Percentiles rank a stretch among this genome's conserved stretches.
phyloP scores from a whole-genome alignment of 345 rosid species.

The Kernera saxatilis region DNA sequence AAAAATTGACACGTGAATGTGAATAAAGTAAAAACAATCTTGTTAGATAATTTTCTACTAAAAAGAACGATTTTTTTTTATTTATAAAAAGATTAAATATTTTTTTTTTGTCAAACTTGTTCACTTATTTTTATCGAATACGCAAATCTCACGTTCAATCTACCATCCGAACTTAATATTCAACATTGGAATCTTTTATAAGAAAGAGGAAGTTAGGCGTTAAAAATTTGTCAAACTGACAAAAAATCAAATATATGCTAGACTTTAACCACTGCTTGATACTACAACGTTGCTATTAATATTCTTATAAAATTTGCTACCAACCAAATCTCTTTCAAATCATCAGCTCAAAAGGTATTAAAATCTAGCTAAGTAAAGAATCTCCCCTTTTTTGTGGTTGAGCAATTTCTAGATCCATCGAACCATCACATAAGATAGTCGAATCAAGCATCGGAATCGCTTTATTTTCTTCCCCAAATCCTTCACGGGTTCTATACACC shows the following conservation, averaged over 20 bases:
- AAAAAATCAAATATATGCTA: neutral
- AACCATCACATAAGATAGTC: conserved; percentile 21
- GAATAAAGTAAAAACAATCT: no score
- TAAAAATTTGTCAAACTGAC: neutral
- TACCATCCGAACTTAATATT: neutral
- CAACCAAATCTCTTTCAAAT: conserved; percentile 27
- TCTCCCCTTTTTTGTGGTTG: conserved; percentile 11
- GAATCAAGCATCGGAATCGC: conserved; percentile 29
- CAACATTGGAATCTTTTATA: neutral
- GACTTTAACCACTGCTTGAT: conserved; percentile 14
- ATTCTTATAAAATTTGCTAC: neutral
- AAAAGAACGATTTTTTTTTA: no score
- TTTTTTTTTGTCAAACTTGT: neutral
- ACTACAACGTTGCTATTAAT: conserved; percentile 7
- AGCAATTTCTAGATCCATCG: conserved; percentile 29
- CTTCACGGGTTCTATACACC: conserved; percentile 17
- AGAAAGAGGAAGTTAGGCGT: conserved; percentile 8
- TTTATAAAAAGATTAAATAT: no score
- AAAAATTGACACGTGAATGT: no score
- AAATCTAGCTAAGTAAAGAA: conserved; percentile 31
- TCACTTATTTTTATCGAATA: neutral
- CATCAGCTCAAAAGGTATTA: conserved; percentile 12
- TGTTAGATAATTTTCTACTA: neutral
- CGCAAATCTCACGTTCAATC: neutral
- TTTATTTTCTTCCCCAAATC: conserved; percentile 27